phyloP scores from a whole-genome alignment of 129 eudicot genomes.

The Pulicaria dysenterica region DNA sequence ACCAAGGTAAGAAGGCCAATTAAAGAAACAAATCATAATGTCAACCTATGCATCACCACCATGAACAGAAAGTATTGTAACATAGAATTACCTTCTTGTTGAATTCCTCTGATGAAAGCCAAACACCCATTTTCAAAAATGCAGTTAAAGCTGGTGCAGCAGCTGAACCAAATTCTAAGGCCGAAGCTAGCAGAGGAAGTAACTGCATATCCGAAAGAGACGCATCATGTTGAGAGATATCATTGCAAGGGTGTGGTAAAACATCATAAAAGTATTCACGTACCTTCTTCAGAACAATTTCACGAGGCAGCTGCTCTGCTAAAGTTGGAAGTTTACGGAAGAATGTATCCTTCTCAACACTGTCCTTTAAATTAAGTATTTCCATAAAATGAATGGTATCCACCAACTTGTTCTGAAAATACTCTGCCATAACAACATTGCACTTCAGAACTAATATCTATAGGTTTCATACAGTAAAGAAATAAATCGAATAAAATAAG shows the following conservation, averaged over 20 bases:
- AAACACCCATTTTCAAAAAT: slow-evolving; percentile 84
- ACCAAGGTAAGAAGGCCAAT: slow-evolving; percentile 10
- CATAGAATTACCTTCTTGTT: slow-evolving; percentile 56
- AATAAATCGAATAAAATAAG: slow-evolving; percentile 6
- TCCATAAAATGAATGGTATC: slow-evolving; percentile 98
- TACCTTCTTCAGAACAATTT: slow-evolving; percentile 92
- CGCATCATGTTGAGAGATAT: slow-evolving; percentile 1
- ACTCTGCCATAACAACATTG: slow-evolving; percentile 56
- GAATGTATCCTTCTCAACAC: slow-evolving; percentile 93
- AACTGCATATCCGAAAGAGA: slow-evolving; percentile 48
- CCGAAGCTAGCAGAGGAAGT: slow-evolving; percentile 89
- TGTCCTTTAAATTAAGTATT: slow-evolving; percentile 90
- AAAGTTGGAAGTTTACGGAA: slow-evolving; percentile 96
- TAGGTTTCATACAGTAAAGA: slow-evolving; percentile 11
- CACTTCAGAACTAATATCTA: slow-evolving; percentile 1
- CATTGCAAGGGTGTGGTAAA: slow-evolving; percentile 15
- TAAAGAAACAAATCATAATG: not conserved
- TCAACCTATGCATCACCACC: not conserved
- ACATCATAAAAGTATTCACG: not conserved
- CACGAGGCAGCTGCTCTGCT: slow-evolving; percentile 97
- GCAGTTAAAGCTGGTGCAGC: slow-evolving; percentile 98
- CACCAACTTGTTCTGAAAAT: slow-evolving; percentile 98
- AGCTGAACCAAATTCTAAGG: slow-evolving; percentile 96
- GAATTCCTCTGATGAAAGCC: slow-evolving; percentile 89
- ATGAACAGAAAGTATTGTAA: not conserved